Base-by-base conservation (phyloP, 139 green algal genomes). In the Coccomyxa sp. region DNA sequence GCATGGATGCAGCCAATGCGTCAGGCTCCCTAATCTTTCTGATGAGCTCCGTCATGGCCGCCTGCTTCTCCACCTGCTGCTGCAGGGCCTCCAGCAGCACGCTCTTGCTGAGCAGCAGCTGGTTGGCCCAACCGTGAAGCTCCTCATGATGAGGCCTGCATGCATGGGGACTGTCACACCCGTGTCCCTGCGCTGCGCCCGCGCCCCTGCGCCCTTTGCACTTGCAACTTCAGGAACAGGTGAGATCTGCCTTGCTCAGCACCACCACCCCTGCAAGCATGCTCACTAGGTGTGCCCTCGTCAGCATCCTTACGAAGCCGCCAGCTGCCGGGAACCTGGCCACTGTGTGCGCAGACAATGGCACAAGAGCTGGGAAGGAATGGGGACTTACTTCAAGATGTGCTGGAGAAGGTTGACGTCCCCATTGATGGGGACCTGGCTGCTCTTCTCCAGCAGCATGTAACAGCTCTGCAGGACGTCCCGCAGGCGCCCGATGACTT, bases 381-480 rank as follows among this genome's bases (percentile, higher is more conserved):
- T 64, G 50, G n/a, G 5, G 34, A 39, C 18, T 64, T 39, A 91
- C 87, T 87, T 87, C 8, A 93, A 68, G 18, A 93, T 88, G 76
- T 91, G 84, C 82, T 91, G 87, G 76, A 93, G 81, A 71, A 91
- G 78, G 6, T 81, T 82, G 24, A 90, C 85, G 34, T 89, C 82
- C 75, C 84, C 84, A 75, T 93, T 82, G 0, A 89, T 76, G 1
- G 89, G 85, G 72, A 89, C 83, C 76, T 86, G 76, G 7, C 84
- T 88, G 79, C 70, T 87, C 76, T 89, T 82, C n/a, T 64, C 18
- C 27, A 93, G 84, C 81, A 93, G 84, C 18, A 81, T 84, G 68
- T 89, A 75, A 84, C 87, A 93, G 77, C 76, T 87, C 64, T 89
- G 80, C 71, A 93, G 78, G 58, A 91, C 85, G 31, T 89, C 83